Evolutionary conservation across 257 asterid genomes (phyloP), one percentile per base, ranked within the genome.

Genomic region (Solanum phureja): DNA sequence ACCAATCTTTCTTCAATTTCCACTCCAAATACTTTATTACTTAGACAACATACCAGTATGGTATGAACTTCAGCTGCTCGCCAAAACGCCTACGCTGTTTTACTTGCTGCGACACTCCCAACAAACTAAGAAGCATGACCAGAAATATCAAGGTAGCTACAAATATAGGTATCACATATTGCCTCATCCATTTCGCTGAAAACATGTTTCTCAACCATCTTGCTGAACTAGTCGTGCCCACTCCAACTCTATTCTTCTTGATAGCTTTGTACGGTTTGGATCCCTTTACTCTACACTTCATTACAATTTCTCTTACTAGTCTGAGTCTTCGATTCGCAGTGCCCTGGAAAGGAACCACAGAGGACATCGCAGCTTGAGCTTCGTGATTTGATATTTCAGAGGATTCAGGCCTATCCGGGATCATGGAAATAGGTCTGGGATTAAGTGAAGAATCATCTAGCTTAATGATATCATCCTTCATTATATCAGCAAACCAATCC

Each of bases 401-500:
- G 76, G 89, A 33, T 72, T 86, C 91, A 7, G 83, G 42, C 69
- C 84, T 87, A n/a, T 42, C 11, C 8, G 74, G 49, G 44, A 44
- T 82, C 87, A 68, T 31, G 35, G 71, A 38, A 62, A 86, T 83
- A 56, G 92, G 49, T 72, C 29, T 68, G 13, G 46, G 52, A 8
- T 87, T 34, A 33, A 86, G 56, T 11, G 94, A 87, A 44, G 94
- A 86, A 38, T 96, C 95, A 23, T 94, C 99, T 37, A 95, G 93
- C 86, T 90, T 87, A 13, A 96, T 90, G 66, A 96, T 96, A 88
- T 96, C 97, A 76, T 96, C 98, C 86, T 94, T 91, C 98, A 96
- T 92, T 88, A 96, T 94, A 89, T 96, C 99, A 0, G 97, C 97
- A 74, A 92, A 95, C 2, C 93, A 96, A 83, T 96, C 98, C 18